Conservation (phyloP, 257 asterid species). For the Cinchona pubescens region DNA sequence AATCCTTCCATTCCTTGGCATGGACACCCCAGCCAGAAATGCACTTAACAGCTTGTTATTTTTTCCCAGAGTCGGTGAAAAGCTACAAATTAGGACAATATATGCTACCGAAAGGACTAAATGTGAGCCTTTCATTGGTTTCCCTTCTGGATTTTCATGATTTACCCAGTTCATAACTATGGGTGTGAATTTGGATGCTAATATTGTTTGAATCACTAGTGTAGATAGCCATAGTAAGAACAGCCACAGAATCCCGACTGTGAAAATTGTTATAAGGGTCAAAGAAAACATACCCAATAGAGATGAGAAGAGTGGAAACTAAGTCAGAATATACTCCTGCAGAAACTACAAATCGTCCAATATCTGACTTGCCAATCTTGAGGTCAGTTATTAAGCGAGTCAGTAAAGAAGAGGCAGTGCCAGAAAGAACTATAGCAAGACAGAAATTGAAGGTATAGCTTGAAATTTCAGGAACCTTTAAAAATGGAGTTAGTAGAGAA, state of each 20-base stretch:
- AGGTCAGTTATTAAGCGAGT: constrained; percentile 72
- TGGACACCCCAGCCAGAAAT: constrained; percentile 70
- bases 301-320: constrained; percentile 47
- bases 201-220: constrained; percentile 36
- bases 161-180: constrained; percentile 81
- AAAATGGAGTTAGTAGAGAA: constrained; percentile 45
- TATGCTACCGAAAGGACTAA: constrained; percentile 61
- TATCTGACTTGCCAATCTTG: constrained; percentile 88
- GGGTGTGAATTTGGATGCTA: constrained; percentile 68
- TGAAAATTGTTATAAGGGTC: constrained; percentile 43
- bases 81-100: constrained; percentile 58
- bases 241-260: constrained; percentile 15
- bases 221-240: constrained; percentile 35
- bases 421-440: constrained; percentile 54
- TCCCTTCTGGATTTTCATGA: constrained; percentile 83
- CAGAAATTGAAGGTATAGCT: constrained; percentile 56
- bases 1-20: constrained; percentile 92
- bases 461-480: constrained; percentile 30
- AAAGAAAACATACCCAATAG: constrained; percentile 59
- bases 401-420: constrained; percentile 64
- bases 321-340: constrained; percentile 74
- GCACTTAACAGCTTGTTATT: constrained; percentile 73
- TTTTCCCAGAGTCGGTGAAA: constrained; percentile 42
- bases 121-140: constrained; percentile 89
- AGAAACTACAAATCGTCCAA: constrained; percentile 73